These are phyloP conservation scores for Paramecium sonneborni DNA, from an alignment of 73 alveolate genomes.

Conservation along the genomic window DNA sequence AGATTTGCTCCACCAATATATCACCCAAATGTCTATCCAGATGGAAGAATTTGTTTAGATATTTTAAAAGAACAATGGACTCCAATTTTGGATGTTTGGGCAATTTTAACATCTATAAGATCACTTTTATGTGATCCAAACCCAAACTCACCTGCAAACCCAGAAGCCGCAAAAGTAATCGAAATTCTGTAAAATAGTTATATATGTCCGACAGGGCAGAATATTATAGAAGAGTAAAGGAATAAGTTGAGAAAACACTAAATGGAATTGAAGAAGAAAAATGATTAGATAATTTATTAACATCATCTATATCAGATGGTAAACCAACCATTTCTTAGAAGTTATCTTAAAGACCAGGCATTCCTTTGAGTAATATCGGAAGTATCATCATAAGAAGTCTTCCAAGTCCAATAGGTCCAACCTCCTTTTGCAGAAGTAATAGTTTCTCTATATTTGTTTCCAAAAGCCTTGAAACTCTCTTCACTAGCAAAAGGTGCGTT, in stretches of 20 bases:
- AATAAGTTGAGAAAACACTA: conserved; percentile 9
- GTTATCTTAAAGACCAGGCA: conserved; percentile 43
- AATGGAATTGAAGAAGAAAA: conserved; percentile 12
- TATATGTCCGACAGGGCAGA: conserved; percentile 34
- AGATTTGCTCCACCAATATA: conserved; percentile 68
- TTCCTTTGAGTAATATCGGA: neutral
- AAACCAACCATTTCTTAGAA: conserved; percentile 43
- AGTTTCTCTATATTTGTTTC: neutral
- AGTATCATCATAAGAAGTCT: conserved; percentile 17
- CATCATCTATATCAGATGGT: neutral
- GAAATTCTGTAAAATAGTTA: neutral
- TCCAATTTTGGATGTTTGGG: conserved; percentile 80
- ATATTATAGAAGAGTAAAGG: conserved; percentile 37
- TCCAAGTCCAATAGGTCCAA: conserved; percentile 60
- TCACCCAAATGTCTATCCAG: conserved; percentile 70
- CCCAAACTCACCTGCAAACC: conserved; percentile 56
- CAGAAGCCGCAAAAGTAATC: conserved; percentile 38
- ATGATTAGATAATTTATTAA: conserved; percentile 2
- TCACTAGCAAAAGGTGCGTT: conserved; percentile 19
- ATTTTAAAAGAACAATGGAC: conserved; percentile 85
- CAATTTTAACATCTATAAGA: conserved; percentile 79
- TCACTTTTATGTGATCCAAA: conserved; percentile 75
- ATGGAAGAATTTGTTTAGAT: conserved; percentile 79
- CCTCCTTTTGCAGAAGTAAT: conserved; percentile 29
- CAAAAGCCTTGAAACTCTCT: neutral